Evolutionary conservation across 83 land plant species (phyloP), one percentile per base, ranked within the genome.

Genomic region (Picea abies): DNA sequence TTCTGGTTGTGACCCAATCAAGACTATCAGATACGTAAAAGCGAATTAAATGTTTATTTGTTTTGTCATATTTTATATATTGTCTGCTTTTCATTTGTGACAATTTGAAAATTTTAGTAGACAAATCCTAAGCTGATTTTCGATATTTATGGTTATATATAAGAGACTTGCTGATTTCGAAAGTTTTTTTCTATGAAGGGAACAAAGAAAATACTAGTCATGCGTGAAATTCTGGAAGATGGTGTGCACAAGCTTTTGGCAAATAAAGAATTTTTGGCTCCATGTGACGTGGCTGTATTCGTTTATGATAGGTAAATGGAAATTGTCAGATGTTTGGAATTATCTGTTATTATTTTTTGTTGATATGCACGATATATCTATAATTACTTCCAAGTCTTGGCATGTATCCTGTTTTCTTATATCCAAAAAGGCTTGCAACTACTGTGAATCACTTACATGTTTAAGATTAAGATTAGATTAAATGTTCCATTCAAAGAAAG

Each of bases 231-330:
- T 68, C 89, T 91, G 14, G 96, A 89, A 81, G 93, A 92, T 80
- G 87, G 82, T 26, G 90, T 98, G 25, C 71, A 83, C 47, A 76
- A 78, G 11, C 69, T 98, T 70, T 83, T 94, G 58, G 85, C 88
- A 37, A 86, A 82, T 49, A 94, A 86, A 85, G 97, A 94, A 29
- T 91, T 91, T 62, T 88, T 98, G 85, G 94, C 97, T 19, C 78
- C 92, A 32, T 98, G 99, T 88, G 99, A 98, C 83, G 84, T 96
- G 19, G 99, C 99, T 20, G 81, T 94, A 23, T 98, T 98, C 88
- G 94, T 98, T 22, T 90, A 96, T 91, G 99, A 98, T 82, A 96
- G 97, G 98, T 97, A 84, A 37, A 17, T 84, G 73, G 20, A 41
- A 63, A 49, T 9, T 49, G 52, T 2, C 52, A 49, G 5, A 5